Conservation (phyloP, 1,139 yeast species). For the Candida sojae region DNA sequence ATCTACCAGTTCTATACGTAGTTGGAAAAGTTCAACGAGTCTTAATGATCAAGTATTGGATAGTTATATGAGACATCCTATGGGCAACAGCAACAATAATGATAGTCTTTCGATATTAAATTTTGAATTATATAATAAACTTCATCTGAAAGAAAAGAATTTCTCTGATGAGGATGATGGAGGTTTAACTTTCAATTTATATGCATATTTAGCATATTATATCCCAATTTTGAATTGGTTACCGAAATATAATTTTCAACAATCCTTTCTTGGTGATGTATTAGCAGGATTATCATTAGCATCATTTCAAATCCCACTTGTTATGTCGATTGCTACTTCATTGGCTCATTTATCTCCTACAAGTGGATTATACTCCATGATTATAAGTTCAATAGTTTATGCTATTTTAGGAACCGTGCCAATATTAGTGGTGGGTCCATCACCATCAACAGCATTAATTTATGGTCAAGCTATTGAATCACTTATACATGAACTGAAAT, state of each 20-base stretch:
- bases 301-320: constrained; percentile 36
- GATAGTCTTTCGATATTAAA: constrained; percentile 14
- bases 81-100: constrained; percentile 2
- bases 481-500: constrained; percentile 18
- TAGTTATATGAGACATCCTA: constrained; percentile 12
- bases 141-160: constrained; percentile 6
- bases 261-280: constrained; percentile 26
- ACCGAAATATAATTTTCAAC: constrained; percentile 23
- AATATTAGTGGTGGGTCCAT: constrained; percentile 35
- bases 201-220: constrained; percentile 33
- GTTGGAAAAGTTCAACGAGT: constrained; percentile 18
- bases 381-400: constrained; percentile 29
- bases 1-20: constrained; percentile 24
- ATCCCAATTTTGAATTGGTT: constrained; percentile 35
- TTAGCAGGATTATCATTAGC: constrained; percentile 37
- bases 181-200: constrained; percentile 17
- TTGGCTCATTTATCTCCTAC: constrained; percentile 36
- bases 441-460: constrained; percentile 34
- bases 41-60: constrained; percentile 22
- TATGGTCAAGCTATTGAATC: constrained; percentile 31
- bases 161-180: neutral
- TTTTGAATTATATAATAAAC: constrained; percentile 11
- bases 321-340: constrained; percentile 35
- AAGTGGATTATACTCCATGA: constrained; percentile 31
- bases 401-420: constrained; percentile 36